Evolutionary conservation across 257 asterid species (phyloP).

Genomic region (Fraxinus anomala): DNA sequence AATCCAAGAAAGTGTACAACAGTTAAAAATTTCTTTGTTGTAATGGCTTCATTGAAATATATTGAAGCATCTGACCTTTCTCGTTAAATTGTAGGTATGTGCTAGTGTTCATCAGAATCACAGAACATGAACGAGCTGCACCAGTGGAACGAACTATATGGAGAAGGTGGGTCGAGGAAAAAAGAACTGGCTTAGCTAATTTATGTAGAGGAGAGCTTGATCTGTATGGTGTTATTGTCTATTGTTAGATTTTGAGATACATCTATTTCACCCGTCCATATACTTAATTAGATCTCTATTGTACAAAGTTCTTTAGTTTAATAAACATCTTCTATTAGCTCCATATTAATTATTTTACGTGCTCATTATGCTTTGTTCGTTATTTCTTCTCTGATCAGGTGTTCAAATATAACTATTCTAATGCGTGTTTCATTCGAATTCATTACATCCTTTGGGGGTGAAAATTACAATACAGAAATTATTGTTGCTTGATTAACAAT

Average conservation of each 20-base stretch:
- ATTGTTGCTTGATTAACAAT: not conserved
- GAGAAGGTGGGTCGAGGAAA: constrained; percentile 24
- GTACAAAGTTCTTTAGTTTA: not conserved
- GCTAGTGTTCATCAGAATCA: constrained; percentile 30
- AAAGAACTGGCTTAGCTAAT: constrained; percentile 20
- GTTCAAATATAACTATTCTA: no score
- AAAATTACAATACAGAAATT: no score
- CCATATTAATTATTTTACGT: not conserved
- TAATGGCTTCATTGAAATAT: not conserved
- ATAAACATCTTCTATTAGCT: not conserved
- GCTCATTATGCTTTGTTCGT: not conserved
- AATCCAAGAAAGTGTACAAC: not conserved
- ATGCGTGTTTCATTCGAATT: not conserved
- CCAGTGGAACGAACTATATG: constrained; percentile 29
- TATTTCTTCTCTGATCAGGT: not conserved
- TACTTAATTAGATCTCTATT: no score
- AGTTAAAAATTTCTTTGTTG: not conserved
- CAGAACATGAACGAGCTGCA: constrained; percentile 20
- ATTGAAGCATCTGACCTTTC: not conserved
- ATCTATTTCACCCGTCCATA: not conserved
- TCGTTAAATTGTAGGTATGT: constrained; percentile 13
- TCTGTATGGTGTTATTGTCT: not conserved
- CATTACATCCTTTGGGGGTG: not conserved
- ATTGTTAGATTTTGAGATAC: not conserved
- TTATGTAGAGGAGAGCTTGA: constrained; percentile 16